Conservation (phyloP, 2,329 filamentous ascomycete genomes). For the Aschersonia sp. region DNA sequence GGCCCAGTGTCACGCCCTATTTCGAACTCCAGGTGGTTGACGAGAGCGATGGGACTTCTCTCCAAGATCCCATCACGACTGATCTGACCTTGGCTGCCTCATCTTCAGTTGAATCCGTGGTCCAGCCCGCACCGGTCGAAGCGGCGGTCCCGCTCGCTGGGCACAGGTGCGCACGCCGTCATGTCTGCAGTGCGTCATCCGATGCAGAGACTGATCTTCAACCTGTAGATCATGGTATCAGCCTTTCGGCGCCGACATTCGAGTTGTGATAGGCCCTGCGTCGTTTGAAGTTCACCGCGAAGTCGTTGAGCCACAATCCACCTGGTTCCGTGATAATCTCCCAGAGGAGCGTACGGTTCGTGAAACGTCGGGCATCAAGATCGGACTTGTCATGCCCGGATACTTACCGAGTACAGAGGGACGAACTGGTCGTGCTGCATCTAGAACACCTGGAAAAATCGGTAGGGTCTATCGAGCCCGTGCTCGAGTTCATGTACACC, state of each 20-base stretch:
- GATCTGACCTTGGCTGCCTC: too few relatives aligned
- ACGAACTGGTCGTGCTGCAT: conserved; percentile 11
- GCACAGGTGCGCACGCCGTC: conserved; percentile 8
- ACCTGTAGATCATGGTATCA: conserved; percentile 15
- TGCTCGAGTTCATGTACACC: conserved; percentile 21
- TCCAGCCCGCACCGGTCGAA: too few relatives aligned
- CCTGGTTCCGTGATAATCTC: conserved; percentile 18
- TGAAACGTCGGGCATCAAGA: neutral
- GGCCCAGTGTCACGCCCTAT: conserved; percentile 1
- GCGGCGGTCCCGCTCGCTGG: conserved; percentile 8
- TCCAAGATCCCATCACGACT: neutral
- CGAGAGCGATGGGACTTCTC: neutral
- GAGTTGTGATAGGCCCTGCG: conserved; percentile 10
- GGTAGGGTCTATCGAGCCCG: conserved; percentile 13
- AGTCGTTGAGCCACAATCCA: conserved; percentile 17
- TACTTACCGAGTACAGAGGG: conserved; percentile 10
- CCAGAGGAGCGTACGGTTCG: conserved; percentile 13
- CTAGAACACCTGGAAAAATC: conserved; percentile 8
- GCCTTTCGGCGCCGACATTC: conserved; percentile 18
- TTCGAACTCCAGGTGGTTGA: neutral
- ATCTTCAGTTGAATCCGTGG: too few relatives aligned
- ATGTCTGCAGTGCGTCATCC: too few relatives aligned
- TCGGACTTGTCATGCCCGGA: too few relatives aligned
- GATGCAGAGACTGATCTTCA: neutral
- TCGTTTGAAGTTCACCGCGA: conserved; percentile 18